phyloP scores from a whole-genome alignment of 1,284 basidiomycete genomes.

The Puccinia triticina region DNA sequence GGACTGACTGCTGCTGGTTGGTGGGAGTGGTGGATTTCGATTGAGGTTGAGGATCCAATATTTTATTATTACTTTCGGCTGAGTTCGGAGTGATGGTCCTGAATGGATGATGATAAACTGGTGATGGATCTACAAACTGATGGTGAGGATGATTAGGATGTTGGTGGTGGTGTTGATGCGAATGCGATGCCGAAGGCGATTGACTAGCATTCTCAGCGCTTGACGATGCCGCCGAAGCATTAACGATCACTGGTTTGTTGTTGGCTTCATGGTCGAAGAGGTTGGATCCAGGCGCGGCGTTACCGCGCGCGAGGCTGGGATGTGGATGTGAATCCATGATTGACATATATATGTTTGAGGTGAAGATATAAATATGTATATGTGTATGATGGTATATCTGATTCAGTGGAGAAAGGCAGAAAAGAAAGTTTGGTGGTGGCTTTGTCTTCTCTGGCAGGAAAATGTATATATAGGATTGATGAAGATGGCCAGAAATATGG shows the following conservation, averaged over 20 bases:
- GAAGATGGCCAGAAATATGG: slow-evolving; percentile 12
- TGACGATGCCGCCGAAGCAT: slow-evolving; percentile 32
- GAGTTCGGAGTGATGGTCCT: slow-evolving; percentile 38
- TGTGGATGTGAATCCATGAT: slow-evolving; percentile 52
- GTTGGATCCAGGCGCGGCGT: slow-evolving; percentile 43
- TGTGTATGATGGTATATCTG: slow-evolving; percentile 42
- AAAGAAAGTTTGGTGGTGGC: slow-evolving; percentile 36
- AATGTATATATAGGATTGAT: slow-evolving; percentile 46
- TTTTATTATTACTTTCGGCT: slow-evolving; percentile 40
- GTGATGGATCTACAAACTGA: slow-evolving; percentile 51
- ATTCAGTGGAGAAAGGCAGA: slow-evolving; percentile 14
- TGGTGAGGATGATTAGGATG: slow-evolving; percentile 23
- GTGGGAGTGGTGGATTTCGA: slow-evolving; percentile 43
- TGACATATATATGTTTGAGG: slow-evolving; percentile 46
- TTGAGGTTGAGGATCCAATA: slow-evolving; percentile 46
- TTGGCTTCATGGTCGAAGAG: slow-evolving; percentile 38
- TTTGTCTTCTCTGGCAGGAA: slow-evolving; percentile 27
- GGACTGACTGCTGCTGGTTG: slow-evolving; percentile 43
- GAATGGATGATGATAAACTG: slow-evolving; percentile 40
- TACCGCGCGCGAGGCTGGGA: slow-evolving; percentile 49
- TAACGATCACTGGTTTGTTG: slow-evolving; percentile 39
- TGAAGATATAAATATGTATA: slow-evolving; percentile 39
- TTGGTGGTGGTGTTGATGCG: slow-evolving; percentile 28
- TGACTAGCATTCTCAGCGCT: slow-evolving; percentile 39
- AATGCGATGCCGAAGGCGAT: slow-evolving; percentile 40